A percentile compares a stretch with the other conserved stretches of the same genome.
These are phyloP conservation scores for Periconia digitata DNA, from an alignment of 2,329 filamentous ascomycete genomes.

Conservation along the genomic window DNA sequence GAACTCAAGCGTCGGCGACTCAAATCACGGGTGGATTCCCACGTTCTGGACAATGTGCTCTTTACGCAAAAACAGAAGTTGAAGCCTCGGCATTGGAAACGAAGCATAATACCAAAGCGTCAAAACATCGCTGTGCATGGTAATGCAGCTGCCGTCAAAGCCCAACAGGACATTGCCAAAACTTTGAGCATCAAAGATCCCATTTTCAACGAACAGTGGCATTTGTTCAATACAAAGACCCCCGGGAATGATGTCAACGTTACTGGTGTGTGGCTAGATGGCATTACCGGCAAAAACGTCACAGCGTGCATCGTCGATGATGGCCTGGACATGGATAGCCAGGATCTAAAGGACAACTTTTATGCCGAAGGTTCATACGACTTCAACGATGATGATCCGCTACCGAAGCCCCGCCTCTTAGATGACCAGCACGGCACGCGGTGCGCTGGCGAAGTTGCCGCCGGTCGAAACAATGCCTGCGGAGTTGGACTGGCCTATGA, in stretches of 20 bases:
- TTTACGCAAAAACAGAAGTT: constrained; percentile 78
- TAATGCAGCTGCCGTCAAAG: constrained; percentile 52
- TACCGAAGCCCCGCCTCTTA: constrained; percentile 77
- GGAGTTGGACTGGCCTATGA: constrained; percentile 96
- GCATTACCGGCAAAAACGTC: constrained; percentile 83
- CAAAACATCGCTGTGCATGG: constrained; percentile 17
- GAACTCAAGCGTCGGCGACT: constrained; percentile 61
- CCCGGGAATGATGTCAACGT: constrained; percentile 92
- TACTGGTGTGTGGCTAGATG: constrained; percentile 88
- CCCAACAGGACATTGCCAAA: constrained; percentile 45
- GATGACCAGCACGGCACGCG: constrained; percentile 92
- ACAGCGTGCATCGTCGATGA: constrained; percentile 96
- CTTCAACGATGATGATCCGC: constrained; percentile 82
- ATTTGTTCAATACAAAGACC: constrained; percentile 81
- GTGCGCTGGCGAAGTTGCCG: constrained; percentile 91
- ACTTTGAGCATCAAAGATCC: constrained; percentile 80
- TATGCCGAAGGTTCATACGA: constrained; percentile 92
- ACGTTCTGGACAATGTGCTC: constrained; percentile 72
- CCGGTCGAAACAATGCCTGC: constrained; percentile 88
- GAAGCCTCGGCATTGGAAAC: constrained; percentile 64
- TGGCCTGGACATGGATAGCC: constrained; percentile 92
- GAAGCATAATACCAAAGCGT: constrained; percentile 43
- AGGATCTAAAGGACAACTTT: constrained; percentile 90
- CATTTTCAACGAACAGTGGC: constrained; percentile 94
- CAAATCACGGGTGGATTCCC: constrained; percentile 44